These are phyloP conservation scores for Podospora sp. DNA, from an alignment of 495 filamentous ascomycete genomes.

Conservation along the genomic window DNA sequence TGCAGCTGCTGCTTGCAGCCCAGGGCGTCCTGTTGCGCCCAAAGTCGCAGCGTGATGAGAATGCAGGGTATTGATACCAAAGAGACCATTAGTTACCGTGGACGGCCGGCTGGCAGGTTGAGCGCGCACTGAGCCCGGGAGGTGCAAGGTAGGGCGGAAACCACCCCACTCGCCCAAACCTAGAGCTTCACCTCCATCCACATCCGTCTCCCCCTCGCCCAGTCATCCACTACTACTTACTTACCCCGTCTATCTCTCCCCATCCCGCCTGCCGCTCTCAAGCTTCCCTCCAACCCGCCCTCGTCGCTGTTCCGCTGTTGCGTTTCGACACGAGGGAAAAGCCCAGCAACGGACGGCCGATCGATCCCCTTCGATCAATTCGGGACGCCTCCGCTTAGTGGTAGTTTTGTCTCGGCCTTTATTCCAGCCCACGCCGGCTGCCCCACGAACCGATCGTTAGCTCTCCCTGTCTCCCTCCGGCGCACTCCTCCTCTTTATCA, in stretches of 20 bases:
- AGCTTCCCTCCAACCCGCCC: background rate
- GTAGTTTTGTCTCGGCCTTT: slow-evolving; percentile 26
- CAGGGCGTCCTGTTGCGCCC: slow-evolving; percentile 15
- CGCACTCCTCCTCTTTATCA: slow-evolving; percentile 24
- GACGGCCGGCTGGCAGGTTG: background rate
- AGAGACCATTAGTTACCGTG: background rate
- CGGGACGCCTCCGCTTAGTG: slow-evolving; percentile 3
- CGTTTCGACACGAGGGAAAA: background rate
- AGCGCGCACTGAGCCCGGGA: background rate
- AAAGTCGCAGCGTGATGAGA: slow-evolving; percentile 9
- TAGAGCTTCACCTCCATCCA: slow-evolving; percentile 34
- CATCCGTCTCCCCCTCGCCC: slow-evolving; percentile 23
- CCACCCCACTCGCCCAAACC: slow-evolving; percentile 41
- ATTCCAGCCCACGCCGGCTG: slow-evolving; percentile 13
- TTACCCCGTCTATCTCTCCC: slow-evolving; percentile 18
- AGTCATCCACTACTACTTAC: slow-evolving; percentile 11
- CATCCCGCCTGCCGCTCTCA: slow-evolving; percentile 9
- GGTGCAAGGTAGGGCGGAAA: slow-evolving; percentile 34
- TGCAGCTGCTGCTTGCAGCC: background rate
- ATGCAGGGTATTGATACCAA: background rate
- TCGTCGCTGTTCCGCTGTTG: background rate
- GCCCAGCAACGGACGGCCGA: background rate
- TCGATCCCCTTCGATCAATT: background rate
- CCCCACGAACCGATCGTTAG: slow-evolving; percentile 10
- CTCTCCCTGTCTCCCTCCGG: slow-evolving; percentile 17